These are phyloP conservation scores for Pestalotiopsis sp. DNA, from an alignment of 2,329 filamentous ascomycete species.

Conservation along the genomic window DNA sequence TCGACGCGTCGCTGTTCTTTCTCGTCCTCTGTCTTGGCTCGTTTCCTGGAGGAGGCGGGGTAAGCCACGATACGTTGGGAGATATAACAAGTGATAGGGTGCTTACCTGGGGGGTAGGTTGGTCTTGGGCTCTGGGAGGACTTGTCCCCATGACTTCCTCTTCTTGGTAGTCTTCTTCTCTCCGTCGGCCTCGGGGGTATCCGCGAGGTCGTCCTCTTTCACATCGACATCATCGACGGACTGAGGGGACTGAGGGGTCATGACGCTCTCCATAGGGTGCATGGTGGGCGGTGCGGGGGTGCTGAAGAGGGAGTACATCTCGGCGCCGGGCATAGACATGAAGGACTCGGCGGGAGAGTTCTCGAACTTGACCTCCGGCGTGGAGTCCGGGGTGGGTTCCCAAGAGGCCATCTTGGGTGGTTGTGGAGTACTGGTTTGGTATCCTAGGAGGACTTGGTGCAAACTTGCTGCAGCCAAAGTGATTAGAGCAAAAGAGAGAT, in stretches of 20 bases:
- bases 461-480: conserved; percentile 15
- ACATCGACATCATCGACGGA: conserved; percentile 32
- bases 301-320: conserved; percentile 51
- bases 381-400: conserved; percentile 37
- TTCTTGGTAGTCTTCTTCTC: conserved; percentile 85
- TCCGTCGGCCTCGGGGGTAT: conserved; percentile 20
- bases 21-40: conserved; percentile 97
- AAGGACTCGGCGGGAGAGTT: conserved; percentile 57
- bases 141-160: conserved; percentile 98
- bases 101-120: conserved; percentile 85
- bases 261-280: conserved; percentile 48
- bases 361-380: conserved; percentile 54
- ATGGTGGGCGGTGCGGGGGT: conserved; percentile 38
- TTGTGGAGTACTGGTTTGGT: conserved; percentile 1
- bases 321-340: conserved; percentile 51
- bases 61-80: neutral
- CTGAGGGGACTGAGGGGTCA: conserved; percentile 47
- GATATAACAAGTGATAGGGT: conserved; percentile 7
- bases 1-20: conserved; percentile 98
- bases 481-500: conserved; percentile 18
- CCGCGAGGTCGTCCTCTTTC: conserved; percentile 18
- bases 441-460: conserved; percentile 28
- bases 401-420: conserved; percentile 41
- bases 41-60: conserved; percentile 64
- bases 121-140: conserved; percentile 94